Percentiles rank a stretch among this genome's conserved stretches.
These are phyloP conservation scores for Debaryomyces fabryi DNA, from an alignment of 1,139 yeast genomes.

Conservation along the genomic window DNA sequence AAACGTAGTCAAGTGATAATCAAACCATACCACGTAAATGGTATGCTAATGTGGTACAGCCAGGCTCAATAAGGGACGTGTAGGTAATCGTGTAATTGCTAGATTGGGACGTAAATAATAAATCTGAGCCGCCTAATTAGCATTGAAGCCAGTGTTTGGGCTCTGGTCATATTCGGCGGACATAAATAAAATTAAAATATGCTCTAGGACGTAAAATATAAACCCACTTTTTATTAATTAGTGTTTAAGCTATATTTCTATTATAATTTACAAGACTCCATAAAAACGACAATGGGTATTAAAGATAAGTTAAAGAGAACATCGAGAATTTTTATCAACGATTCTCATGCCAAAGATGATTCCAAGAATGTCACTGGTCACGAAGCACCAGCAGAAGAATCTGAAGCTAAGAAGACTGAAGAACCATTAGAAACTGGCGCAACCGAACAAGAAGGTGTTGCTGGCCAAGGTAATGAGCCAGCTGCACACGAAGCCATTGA, in stretches of 20 bases:
- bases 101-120: conserved; percentile 4
- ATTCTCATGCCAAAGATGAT: conserved; percentile 23
- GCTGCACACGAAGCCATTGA: conserved; percentile 11
- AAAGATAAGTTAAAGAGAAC: conserved; percentile 51
- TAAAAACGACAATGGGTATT: conserved; percentile 36
- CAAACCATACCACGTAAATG: neutral
- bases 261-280: neutral
- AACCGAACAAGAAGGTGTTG: conserved; percentile 9
- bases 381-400: conserved; percentile 14
- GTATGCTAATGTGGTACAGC: conserved; percentile 5
- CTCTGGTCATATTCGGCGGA: conserved; percentile 1
- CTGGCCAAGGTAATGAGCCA: conserved; percentile 13
- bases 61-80: neutral
- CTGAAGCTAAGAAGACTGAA: conserved; percentile 16
- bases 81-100: neutral
- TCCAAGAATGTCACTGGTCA: conserved; percentile 13
- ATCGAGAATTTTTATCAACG: conserved; percentile 41
- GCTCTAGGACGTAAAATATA: neutral
- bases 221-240: neutral
- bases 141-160: neutral
- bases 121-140: neutral
- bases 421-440: conserved; percentile 9
- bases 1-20: conserved; percentile 2
- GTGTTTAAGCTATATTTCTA: neutral
- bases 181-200: neutral